Evolutionary conservation across 768 basidiomycete species (phyloP), one percentile per base, ranked within the genome.

Genomic region (Calvatia gigantea): DNA sequence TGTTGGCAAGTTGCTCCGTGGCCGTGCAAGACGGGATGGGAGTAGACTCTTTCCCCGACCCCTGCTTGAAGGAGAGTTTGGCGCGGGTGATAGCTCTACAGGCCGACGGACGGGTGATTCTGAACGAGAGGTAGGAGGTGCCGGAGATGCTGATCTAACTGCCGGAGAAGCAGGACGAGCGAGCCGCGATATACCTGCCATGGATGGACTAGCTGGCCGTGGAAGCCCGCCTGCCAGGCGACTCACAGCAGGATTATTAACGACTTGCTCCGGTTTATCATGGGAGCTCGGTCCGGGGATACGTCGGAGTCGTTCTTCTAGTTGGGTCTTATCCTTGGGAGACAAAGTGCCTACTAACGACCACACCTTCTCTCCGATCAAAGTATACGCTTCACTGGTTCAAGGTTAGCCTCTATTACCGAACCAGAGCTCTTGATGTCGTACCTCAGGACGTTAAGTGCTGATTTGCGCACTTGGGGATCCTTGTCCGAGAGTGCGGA

Each of bases 361-460:
- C 91, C 90, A 95, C 11, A 94, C 82, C 62, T 85, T 88, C 63
- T 96, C 94, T 17, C 94, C 94, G 17, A 90, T 81, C 12, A 92
- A 78, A 7, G 81, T 75, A 66, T 94, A 96, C 2, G 80, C 87
- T 67, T 94, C 90, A 54, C 94, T 94, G 65, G 12, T 60, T 37
- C 23, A 33, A 15, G n/a, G 19, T 54, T 27, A 58, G 63, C 44
- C 32, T 49, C 9, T 48, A 61, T 17, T 51, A 27, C 29, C 46
- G 43, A 35, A 12, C 50, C 15, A 59, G 28, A 51, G 14, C 4
- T 61, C 45, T 11, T 41, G 23, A 21, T n/a, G n/a, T 72, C 75
- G 64, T 65, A 89, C 94, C 94, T 88, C 47, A 98, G 75, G 35
- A 85, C 79, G 31, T 82, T 80, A 33, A 98, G 76, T 3, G 93